These are phyloP conservation scores for Puccinia triticina DNA, from an alignment of 1,284 basidiomycete genomes.

Conservation along the genomic window DNA sequence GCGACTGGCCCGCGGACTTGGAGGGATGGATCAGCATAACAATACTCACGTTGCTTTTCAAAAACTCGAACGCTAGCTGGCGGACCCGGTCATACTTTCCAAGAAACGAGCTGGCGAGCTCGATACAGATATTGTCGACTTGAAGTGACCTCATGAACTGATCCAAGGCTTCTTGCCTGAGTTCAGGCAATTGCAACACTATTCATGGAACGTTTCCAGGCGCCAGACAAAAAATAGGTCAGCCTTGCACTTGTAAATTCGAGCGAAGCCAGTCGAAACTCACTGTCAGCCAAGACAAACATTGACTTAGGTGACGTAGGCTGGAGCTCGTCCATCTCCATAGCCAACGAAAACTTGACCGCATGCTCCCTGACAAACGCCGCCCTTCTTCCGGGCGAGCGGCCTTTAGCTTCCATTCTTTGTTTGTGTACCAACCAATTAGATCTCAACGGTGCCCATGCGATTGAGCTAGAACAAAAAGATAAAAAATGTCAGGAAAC, in stretches of 20 bases:
- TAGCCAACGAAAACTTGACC: conserved; percentile 44
- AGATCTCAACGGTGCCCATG: conserved; percentile 41
- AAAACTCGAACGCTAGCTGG: conserved; percentile 33
- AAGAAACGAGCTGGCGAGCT: conserved; percentile 42
- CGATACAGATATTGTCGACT: conserved; percentile 46
- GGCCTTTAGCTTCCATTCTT: conserved; percentile 45
- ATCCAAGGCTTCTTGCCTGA: conserved; percentile 46
- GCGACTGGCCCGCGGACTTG: background rate
- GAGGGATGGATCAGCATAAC: background rate
- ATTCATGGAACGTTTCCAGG: background rate
- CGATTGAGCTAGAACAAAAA: conserved; percentile 40
- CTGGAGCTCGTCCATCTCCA: conserved; percentile 45
- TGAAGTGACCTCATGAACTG: conserved; percentile 37
- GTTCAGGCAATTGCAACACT: conserved; percentile 47
- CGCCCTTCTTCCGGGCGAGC: conserved; percentile 18
- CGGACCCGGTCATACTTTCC: conserved; percentile 48
- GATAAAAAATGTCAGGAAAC: background rate
- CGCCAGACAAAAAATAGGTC: background rate
- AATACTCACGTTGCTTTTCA: conserved; percentile 43
- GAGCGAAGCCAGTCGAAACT: background rate
- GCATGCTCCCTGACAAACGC: conserved; percentile 44
- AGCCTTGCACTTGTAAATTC: background rate
- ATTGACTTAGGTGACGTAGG: conserved; percentile 50
- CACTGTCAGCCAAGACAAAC: conserved; percentile 48
- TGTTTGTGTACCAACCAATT: conserved; percentile 40